Evolutionary conservation across 257 asterid genomes (phyloP), one percentile per base, ranked within the genome.

Genomic region (Rauvolfia tetraphylla): DNA sequence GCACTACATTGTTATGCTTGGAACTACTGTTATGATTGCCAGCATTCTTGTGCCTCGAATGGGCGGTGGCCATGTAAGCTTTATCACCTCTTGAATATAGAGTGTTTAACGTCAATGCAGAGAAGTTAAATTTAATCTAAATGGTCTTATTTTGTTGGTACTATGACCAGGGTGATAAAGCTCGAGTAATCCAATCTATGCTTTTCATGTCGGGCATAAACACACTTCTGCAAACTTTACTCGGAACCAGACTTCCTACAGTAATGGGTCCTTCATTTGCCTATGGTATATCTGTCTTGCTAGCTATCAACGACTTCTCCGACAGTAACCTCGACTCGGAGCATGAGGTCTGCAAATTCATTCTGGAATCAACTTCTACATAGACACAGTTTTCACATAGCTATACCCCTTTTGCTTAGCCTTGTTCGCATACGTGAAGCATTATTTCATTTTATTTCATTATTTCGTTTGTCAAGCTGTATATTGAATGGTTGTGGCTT

Each of bases 211-310:
- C 98, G 2, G 99, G 97, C 75, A 78, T 95, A 54, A 93, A 93
- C 80, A 95, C 98, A 5, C 97, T 93, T 73, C 44, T 93, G 82
- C 99, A 95, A 72, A 93, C 97, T 22, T 89, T 96, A 87, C 79
- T 95, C 41, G 99, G 99, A 68, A 86, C 97, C 39, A 90, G 99
- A 29, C 98, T 95, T 75, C 99, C 99, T 33, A 95, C 98, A 0
- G 99, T 95, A 68, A 91, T 95, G 92, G 97, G 97, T 78, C 99
- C 98, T 4, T 95, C 98, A 23, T 89, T 90, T 80, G 90, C 99
- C 80, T 95, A 87, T 85, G 51, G 87, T 31, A 83, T 95, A 80
- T 84, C 98, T 1, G 97, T 92, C 31, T 75, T 93, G 75, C 80
- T 92, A 7, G 83, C 90, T 79, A 87, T 90, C 83, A 91, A 93